phyloP scores from a whole-genome alignment of 2,329 filamentous ascomycete genomes.

The Allantophomopsis cytisporea region DNA sequence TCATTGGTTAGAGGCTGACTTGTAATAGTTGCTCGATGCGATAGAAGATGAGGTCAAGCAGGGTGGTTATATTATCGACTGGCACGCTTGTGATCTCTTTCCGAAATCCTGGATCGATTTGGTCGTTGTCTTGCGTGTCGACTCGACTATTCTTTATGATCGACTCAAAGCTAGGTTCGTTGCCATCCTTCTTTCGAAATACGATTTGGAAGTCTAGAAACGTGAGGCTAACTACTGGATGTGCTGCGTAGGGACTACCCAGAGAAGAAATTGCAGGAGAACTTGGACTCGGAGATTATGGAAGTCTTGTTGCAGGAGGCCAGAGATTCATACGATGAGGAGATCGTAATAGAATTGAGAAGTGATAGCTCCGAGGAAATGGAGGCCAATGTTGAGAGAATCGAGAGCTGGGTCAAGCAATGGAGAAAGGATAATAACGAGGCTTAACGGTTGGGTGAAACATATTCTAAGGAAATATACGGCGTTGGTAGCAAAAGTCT shows the following conservation, averaged over 20 bases:
- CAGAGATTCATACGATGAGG: conserved; percentile 37
- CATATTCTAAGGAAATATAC: neutral
- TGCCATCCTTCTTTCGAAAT: neutral
- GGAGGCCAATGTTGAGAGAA: conserved; percentile 74
- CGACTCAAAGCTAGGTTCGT: conserved; percentile 58
- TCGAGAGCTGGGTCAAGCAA: conserved; percentile 67
- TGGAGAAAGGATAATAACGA: conserved; percentile 58
- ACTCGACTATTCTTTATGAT: conserved; percentile 74
- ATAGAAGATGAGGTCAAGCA: conserved; percentile 69
- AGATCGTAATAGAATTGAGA: conserved; percentile 33
- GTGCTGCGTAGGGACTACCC: conserved; percentile 51
- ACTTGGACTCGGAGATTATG: conserved; percentile 96
- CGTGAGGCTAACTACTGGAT: neutral
- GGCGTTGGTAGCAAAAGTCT: no score
- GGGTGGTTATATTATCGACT: conserved; percentile 87
- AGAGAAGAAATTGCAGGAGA: conserved; percentile 85
- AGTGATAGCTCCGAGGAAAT: conserved; percentile 78
- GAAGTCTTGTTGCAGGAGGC: conserved; percentile 87
- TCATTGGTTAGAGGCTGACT: no score
- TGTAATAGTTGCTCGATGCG: conserved; percentile 60
- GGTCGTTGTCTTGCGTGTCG: conserved; percentile 77
- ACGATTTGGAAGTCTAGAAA: neutral
- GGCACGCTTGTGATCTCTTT: conserved; percentile 95
- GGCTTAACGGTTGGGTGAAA: conserved; percentile 3
- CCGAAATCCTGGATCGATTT: conserved; percentile 90